Base-by-base conservation (phyloP, 2,329 filamentous ascomycete genomes). In the Sporothrix schenckii region DNA sequence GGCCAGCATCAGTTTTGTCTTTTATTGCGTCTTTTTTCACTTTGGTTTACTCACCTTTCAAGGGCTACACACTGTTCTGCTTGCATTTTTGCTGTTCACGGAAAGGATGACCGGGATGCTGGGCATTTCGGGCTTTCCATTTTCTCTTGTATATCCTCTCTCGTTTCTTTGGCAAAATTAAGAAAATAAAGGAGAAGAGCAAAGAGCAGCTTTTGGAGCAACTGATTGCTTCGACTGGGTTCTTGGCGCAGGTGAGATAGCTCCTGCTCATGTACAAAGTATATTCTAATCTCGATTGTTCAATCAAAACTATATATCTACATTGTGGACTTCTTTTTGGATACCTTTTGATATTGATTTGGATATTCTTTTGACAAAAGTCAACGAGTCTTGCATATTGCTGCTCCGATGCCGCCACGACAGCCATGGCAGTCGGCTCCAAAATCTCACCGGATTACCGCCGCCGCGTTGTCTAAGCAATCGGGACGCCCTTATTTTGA, bases 1-100 rank as follows among this genome's bases (percentile, higher is more conserved):
- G 65, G 65, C 34, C 50, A 54, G 50, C 65, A 56, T 67, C 21
- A 34, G 50, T 54, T 67, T 67, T 24, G n/a, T 30, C 10, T 52
- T 24, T 50, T 66, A 21, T 11, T 63, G 24, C 60, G 60, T 10
- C 16, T 65, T 30, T 58, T 53, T 47, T 3, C n/a, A 13, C 39
- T 39, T 49, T 9, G 53, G 16, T 16, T 68, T 9, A 44, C 60
- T 50, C 24, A 50, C 21, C 24, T 27, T 16, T 50, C 16, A 44
- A 49, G 44, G 24, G 11, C 11, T 16, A 24, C n/a, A 65, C 30
- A 65, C 44, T 41, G 41, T 24, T 65, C 44, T 49, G 47, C 39
- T 39, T 52, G 24, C 19, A 66, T 34, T 66, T 52, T 47, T 39
- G 30, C 16, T 52, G 19, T 39, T n/a, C 2, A 11, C 2, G 44